Evolutionary conservation across 1,284 basidiomycete species (phyloP).

Genomic region (Flammula alnicola): DNA sequence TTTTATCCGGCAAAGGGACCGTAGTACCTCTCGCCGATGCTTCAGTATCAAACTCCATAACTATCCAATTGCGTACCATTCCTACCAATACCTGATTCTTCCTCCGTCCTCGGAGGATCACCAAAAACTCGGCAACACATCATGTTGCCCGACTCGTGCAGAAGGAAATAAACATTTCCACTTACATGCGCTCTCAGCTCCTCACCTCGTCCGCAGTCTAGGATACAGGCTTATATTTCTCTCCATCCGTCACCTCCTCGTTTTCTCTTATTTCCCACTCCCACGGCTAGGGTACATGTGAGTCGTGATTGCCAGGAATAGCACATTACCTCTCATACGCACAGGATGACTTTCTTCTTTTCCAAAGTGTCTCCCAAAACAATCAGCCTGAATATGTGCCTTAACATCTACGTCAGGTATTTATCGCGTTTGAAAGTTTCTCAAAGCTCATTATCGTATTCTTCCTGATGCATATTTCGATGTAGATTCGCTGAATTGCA

Average conservation of each 20-base stretch:
- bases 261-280: constrained; percentile 2
- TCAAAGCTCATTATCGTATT: no score
- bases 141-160: not conserved
- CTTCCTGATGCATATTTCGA: no score
- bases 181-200: not conserved
- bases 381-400: no score
- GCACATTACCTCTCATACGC: not conserved
- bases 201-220: constrained; percentile 5
- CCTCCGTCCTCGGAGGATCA: constrained; percentile 12
- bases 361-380: no score
- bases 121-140: constrained; percentile 2
- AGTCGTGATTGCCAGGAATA: constrained; percentile 5
- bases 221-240: no score
- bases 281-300: constrained; percentile 9
- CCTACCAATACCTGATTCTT: constrained; percentile 1
- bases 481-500: no score
- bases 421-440: no score
- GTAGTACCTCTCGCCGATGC: constrained; percentile 1
- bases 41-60: not conserved
- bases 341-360: constrained; percentile 4
- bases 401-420: no score
- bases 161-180: not conserved
- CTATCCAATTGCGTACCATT: not conserved
- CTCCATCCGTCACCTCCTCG: not conserved
- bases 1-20: constrained; percentile 1